These are phyloP conservation scores for Nothophaeocryptopus gaeumannii DNA, from an alignment of 2,329 filamentous ascomycete species.

Conservation along the genomic window DNA sequence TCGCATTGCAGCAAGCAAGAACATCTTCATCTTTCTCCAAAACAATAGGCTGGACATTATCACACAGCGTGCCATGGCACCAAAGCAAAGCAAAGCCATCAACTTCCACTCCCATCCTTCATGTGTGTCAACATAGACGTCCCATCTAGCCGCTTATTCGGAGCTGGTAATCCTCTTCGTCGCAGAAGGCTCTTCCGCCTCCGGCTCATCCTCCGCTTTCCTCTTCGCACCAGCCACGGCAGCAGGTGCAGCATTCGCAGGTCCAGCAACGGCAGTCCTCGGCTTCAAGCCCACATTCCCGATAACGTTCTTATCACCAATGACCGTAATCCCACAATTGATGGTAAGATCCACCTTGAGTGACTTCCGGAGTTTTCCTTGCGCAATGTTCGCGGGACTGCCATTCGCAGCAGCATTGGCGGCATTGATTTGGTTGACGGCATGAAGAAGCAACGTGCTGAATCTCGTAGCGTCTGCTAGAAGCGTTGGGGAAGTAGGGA, in stretches of 20 bases:
- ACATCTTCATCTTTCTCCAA: too few relatives aligned
- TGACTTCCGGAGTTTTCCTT: conserved; percentile 40
- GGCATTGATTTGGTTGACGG: conserved; percentile 42
- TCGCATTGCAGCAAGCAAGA: too few relatives aligned
- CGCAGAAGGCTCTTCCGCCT: conserved; percentile 11
- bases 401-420: conserved; percentile 37
- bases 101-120: too few relatives aligned
- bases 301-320: conserved; percentile 34
- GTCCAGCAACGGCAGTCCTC: conserved; percentile 14
- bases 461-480: conserved; percentile 43
- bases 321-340: conserved; percentile 34
- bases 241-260: conserved; percentile 4
- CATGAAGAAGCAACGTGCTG: conserved; percentile 46
- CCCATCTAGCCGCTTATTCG: too few relatives aligned
- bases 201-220: conserved; percentile 27
- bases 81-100: too few relatives aligned
- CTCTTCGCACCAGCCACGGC: conserved; percentile 31
- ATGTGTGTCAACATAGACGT: too few relatives aligned
- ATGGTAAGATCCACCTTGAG: conserved; percentile 48
- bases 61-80: too few relatives aligned
- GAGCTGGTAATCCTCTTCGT: conserved; percentile 22
- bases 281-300: conserved; percentile 31
- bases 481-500: conserved; percentile 40
- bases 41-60: too few relatives aligned
- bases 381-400: conserved; percentile 45